Evolutionary conservation across 768 basidiomycete genomes (phyloP).

Genomic region (Suillus sp.): DNA sequence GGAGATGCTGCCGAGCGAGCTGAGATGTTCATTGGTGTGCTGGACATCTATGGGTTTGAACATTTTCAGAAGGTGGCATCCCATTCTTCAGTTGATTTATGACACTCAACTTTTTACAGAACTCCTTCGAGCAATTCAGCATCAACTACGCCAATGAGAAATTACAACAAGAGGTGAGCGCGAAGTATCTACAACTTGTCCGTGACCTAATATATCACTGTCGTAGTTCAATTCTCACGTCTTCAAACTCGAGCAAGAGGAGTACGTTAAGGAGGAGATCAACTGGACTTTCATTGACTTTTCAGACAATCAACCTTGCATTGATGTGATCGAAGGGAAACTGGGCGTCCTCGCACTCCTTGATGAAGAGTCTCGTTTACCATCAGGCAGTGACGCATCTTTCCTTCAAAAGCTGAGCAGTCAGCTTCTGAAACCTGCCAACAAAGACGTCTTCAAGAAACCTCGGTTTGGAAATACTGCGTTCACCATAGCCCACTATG

Average conservation of each 20-base stretch:
- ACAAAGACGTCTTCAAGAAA: conserved; percentile 93
- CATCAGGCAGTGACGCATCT: conserved; percentile 88
- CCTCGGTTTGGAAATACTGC: conserved; percentile 97
- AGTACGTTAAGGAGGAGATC: conserved; percentile 97
- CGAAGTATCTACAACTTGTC: conserved; percentile 8
- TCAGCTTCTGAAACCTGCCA: conserved; percentile 83
- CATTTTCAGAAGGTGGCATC: conserved; percentile 86
- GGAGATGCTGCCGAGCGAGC: conserved; percentile 88
- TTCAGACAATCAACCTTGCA: conserved; percentile 98
- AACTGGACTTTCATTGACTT: conserved; percentile 99
- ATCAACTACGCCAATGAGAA: conserved; percentile 99
- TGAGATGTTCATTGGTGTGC: conserved; percentile 98
- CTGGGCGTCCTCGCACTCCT: conserved; percentile 92
- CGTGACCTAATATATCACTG: conserved; percentile 19
- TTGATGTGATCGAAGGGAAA: conserved; percentile 97
- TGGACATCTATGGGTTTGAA: conserved; percentile 98
- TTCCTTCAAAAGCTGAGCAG: conserved; percentile 91
- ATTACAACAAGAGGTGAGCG: conserved; percentile 88
- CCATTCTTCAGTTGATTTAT: conserved; percentile 13
- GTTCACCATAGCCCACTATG: conserved; percentile 98
- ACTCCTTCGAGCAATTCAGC: conserved; percentile 97
- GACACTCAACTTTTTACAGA: conserved; percentile 42
- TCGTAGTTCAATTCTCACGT: conserved; percentile 96
- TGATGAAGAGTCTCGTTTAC: conserved; percentile 97
- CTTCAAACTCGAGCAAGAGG: conserved; percentile 98